Base-by-base conservation (phyloP, 1,284 basidiomycete genomes). In the Porodaedalea pini region DNA sequence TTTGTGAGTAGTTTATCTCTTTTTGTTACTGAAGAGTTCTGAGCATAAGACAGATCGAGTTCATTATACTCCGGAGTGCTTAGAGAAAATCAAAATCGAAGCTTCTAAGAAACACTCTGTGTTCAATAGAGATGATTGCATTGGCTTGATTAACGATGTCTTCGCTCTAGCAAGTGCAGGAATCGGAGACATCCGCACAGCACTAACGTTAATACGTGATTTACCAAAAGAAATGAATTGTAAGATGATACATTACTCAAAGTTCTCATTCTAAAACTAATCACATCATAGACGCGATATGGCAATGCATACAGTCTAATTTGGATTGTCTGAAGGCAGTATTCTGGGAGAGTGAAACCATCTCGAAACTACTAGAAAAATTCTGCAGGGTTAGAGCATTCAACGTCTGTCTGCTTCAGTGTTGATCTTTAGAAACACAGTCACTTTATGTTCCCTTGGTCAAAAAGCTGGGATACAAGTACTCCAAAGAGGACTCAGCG, bases 291-390 rank as follows among this genome's bases (percentile, higher is more conserved):
- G 88, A 83, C 69, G 75, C 90, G 56, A 85, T 90, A n/a, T 91
- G 88, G 88, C 74, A 80, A 48, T 81, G 82, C 57, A 82, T 92
- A 47, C 69, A 76, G 1, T 72, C 74, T 6, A 82, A 80, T 48
- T 68, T 96, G 53, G 67, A 68, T 49, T 74, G 76, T 41, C 70
- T 96, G 49, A 68, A 75, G n/a, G 79, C 76, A 13, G 83, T 85
- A 1, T 98, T 94, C 92, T 97, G 90, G 88, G 95, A 97, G 72
- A 76, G 91, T 61, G 68, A 82, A 36, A 70, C 77, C 2, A 78
- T 90, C 40, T 73, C 82, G 3, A 78, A 84, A 17, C 76, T 78
- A 41, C 68, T 94, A 62, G 77, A 88, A 63, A 76, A 74, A 31
- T 82, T 94, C 70, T 76, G 84, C 62, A 73, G 78, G 65, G 86